Percentiles rank a stretch among this genome's conserved stretches.
Evolutionary conservation across 352 stramenopile species (phyloP).

Genomic region (Albugo candida): DNA sequence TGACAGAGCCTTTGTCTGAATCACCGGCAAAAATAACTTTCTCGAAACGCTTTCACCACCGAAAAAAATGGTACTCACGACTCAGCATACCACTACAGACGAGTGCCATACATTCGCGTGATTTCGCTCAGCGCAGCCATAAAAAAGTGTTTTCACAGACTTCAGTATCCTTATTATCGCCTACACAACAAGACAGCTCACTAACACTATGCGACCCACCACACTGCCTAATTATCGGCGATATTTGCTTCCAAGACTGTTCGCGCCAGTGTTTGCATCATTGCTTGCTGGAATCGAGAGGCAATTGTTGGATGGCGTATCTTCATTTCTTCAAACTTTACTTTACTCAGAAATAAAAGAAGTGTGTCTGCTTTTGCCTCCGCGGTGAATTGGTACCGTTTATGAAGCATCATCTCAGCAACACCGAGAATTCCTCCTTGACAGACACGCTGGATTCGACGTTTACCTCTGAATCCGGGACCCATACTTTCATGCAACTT

Average conservation of each 20-base stretch:
- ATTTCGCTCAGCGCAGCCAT: too few species aligned
- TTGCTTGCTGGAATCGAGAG: slow-evolving; percentile 62
- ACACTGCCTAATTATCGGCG: slow-evolving; percentile 14
- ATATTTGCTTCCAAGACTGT: slow-evolving; percentile 73
- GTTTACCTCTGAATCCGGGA: slow-evolving; percentile 50
- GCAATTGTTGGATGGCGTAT: slow-evolving; percentile 37
- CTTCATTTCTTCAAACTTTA: slow-evolving; percentile 53
- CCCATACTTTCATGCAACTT: slow-evolving; percentile 61
- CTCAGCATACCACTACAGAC: too few species aligned
- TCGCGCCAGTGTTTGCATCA: slow-evolving; percentile 70
- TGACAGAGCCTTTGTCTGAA: background rate
- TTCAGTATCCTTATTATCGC: too few species aligned
- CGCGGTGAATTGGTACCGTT: slow-evolving; percentile 64
- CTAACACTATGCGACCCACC: too few species aligned
- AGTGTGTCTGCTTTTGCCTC: slow-evolving; percentile 40
- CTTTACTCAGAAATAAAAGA: slow-evolving; percentile 67
- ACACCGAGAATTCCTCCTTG: slow-evolving; percentile 60
- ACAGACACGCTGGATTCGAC: slow-evolving; percentile 64
- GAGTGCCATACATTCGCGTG: too few species aligned
- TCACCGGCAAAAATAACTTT: too few species aligned
- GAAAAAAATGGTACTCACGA: too few species aligned
- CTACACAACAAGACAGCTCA: too few species aligned
- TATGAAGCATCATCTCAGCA: slow-evolving; percentile 62
- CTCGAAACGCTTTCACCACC: too few species aligned
- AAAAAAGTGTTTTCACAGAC: too few species aligned